Conservation (phyloP, 2,329 filamentous ascomycete genomes). For the Pseudophaeomoniella oleicola region DNA sequence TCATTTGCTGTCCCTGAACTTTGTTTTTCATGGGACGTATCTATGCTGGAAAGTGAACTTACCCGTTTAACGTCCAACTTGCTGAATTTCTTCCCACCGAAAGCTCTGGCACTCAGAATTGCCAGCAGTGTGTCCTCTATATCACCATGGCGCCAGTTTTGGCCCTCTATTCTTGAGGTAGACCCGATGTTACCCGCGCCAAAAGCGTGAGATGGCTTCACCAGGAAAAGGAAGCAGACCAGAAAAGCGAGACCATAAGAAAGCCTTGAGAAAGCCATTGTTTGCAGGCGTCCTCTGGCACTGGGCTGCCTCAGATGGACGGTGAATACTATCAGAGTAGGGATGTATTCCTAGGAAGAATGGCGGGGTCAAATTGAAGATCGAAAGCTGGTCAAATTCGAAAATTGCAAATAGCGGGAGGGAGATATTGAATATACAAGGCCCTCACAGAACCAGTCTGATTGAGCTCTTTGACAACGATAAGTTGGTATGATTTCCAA, state of each 20-base stretch:
- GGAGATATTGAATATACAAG: no score
- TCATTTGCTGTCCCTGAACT: no score
- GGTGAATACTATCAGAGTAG: no score
- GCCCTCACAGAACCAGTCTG: no score
- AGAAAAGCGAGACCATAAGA: slow-evolving; percentile 5
- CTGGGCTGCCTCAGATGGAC: no score
- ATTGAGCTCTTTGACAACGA: no score
- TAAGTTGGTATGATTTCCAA: no score
- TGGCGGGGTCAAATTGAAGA: no score
- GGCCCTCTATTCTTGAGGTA: slow-evolving; percentile 64
- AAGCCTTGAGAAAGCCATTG: background rate
- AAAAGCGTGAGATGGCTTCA: slow-evolving; percentile 59
- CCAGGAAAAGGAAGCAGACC: slow-evolving; percentile 43
- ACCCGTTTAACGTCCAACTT: slow-evolving; percentile 62
- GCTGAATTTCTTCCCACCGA: slow-evolving; percentile 67
- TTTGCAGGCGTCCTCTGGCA: background rate
- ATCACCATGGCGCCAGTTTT: slow-evolving; percentile 83
- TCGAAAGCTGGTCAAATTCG: no score
- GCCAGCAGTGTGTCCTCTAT: slow-evolving; percentile 81
- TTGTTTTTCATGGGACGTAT: no score
- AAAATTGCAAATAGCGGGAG: no score
- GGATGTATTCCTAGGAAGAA: no score
- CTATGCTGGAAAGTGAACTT: slow-evolving; percentile 2
- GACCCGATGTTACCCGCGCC: slow-evolving; percentile 81
- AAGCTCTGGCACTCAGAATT: slow-evolving; percentile 48